These are phyloP conservation scores for Xylaria multiplex DNA, from an alignment of 2,329 filamentous ascomycete species.

Conservation along the genomic window DNA sequence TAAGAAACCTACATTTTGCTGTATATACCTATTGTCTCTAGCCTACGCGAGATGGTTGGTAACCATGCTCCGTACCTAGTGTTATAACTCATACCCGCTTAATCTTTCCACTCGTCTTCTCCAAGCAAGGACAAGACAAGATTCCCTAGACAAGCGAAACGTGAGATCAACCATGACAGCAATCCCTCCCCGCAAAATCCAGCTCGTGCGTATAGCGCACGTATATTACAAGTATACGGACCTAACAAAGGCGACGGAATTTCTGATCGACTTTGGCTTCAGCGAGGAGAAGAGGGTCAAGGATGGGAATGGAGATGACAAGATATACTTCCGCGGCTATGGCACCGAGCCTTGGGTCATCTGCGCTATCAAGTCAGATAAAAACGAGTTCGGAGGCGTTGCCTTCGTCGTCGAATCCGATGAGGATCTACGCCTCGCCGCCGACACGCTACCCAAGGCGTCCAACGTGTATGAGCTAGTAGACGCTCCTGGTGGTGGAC, in stretches of 20 bases:
- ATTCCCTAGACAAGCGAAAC: neutral
- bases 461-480: constrained; percentile 58
- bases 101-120: neutral
- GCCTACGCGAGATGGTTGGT: no score
- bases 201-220: constrained; percentile 52
- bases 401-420: constrained; percentile 67
- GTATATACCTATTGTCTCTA: no score
- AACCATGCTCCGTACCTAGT: neutral
- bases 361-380: constrained; percentile 59
- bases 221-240: constrained; percentile 61
- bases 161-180: constrained; percentile 39
- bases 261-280: constrained; percentile 62
- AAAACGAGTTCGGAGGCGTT: constrained; percentile 65
- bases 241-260: constrained; percentile 54
- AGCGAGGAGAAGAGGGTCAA: constrained; percentile 49
- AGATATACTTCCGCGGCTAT: constrained; percentile 70
- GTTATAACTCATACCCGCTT: no score
- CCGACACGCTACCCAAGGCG: constrained; percentile 58
- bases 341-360: constrained; percentile 69
- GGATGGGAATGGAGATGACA: constrained; percentile 43
- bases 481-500: constrained; percentile 64
- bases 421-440: constrained; percentile 63
- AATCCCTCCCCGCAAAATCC: constrained; percentile 44
- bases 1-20: no score
- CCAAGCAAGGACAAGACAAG: neutral